These are phyloP conservation scores for Solanum dulcamara DNA, from an alignment of 257 asterid genomes.

Conservation along the genomic window DNA sequence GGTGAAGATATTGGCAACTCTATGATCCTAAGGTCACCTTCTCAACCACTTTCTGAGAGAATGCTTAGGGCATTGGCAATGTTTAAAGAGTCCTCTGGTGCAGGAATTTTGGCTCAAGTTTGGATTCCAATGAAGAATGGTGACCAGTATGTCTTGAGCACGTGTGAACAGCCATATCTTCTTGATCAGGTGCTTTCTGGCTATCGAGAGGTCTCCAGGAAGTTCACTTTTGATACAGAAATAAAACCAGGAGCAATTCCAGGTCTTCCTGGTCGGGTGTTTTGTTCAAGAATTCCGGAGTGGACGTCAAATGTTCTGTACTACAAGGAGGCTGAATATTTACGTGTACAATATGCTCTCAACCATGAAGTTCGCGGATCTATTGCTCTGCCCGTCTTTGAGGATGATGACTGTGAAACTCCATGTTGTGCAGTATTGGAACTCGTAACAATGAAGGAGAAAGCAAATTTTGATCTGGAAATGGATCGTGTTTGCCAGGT, in stretches of 20 bases:
- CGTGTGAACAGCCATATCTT: conserved; percentile 75
- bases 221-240: conserved; percentile 63
- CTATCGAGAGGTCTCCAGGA: conserved; percentile 80
- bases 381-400: conserved; percentile 76
- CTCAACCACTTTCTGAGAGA: conserved; percentile 41
- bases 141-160: conserved; percentile 52
- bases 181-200: conserved; percentile 76
- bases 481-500: conserved; percentile 58
- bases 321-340: conserved; percentile 63
- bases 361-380: conserved; percentile 78
- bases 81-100: conserved; percentile 63
- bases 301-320: conserved; percentile 84
- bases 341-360: conserved; percentile 60
- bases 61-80: conserved; percentile 64
- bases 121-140: conserved; percentile 74
- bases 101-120: conserved; percentile 76
- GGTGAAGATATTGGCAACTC: conserved; percentile 4
- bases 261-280: conserved; percentile 97
- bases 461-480: conserved; percentile 58
- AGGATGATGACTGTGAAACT: conserved; percentile 32
- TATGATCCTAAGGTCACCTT: conserved; percentile 40
- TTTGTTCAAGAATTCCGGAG: conserved; percentile 67
- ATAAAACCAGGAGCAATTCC: conserved; percentile 35
- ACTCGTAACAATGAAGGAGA: conserved; percentile 58
- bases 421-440: conserved; percentile 90